phyloP scores from a whole-genome alignment of 2,329 filamentous ascomycete genomes.

The Cordyceps pruinosa region DNA sequence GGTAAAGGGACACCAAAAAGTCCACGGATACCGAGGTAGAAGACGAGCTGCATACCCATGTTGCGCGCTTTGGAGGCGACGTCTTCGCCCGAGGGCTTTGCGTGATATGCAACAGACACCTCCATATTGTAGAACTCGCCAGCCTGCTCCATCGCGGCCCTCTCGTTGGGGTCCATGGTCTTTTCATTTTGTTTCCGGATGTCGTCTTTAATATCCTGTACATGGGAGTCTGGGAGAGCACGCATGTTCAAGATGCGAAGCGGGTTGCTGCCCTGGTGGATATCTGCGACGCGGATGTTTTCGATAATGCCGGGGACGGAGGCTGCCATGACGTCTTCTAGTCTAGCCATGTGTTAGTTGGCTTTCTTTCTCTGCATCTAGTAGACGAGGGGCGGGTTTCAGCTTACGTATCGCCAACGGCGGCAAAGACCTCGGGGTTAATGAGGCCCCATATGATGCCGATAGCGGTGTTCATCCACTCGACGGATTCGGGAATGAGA shows the following conservation, averaged over 20 bases:
- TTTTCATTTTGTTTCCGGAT: constrained; percentile 73
- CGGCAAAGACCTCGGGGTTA: constrained; percentile 92
- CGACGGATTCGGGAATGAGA: constrained; percentile 84
- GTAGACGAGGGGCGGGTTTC: background rate
- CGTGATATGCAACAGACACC: constrained; percentile 84
- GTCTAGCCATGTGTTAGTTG: constrained; percentile 21
- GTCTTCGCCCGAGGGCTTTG: constrained; percentile 62
- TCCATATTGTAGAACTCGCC: constrained; percentile 92
- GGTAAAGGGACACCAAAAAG: constrained; percentile 84
- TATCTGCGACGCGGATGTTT: constrained; percentile 90
- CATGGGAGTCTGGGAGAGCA: constrained; percentile 66
- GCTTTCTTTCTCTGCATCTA: rapidly evolving
- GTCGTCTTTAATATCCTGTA: constrained; percentile 73
- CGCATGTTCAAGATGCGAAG: constrained; percentile 81
- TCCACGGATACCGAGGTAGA: constrained; percentile 85
- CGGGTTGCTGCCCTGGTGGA: constrained; percentile 88
- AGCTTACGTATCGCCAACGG: constrained; percentile 70
- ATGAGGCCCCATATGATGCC: constrained; percentile 83
- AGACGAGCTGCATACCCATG: constrained; percentile 95
- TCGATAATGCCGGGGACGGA: constrained; percentile 87
- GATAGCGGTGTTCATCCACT: constrained; percentile 91
- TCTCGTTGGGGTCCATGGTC: constrained; percentile 76
- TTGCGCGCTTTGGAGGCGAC: constrained; percentile 80
- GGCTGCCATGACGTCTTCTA: constrained; percentile 86
- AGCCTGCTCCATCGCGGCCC: constrained; percentile 82